Percentiles rank a stretch among this genome's conserved stretches.
phyloP scores from a whole-genome alignment of 129 eudicot species.

The Calendula officinalis region DNA sequence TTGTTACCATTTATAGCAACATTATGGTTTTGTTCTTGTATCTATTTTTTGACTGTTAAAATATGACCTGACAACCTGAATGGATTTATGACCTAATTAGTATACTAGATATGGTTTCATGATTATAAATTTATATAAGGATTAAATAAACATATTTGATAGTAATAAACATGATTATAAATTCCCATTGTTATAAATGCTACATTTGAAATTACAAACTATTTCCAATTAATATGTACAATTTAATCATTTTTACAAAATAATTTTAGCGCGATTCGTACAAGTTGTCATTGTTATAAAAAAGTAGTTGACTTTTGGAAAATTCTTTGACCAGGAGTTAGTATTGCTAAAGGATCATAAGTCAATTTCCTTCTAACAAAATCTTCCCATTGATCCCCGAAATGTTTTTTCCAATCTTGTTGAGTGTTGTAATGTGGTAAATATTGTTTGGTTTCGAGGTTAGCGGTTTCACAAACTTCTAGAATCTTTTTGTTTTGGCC shows the following conservation, averaged over 20 bases:
- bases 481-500: slow-evolving; percentile 63
- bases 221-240: slow-evolving; percentile 22
- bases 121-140: no score
- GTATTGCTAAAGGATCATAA: slow-evolving; percentile 81
- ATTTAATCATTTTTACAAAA: slow-evolving; percentile 4
- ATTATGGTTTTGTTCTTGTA: not conserved
- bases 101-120: no score
- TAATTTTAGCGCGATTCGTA: not conserved
- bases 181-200: not conserved
- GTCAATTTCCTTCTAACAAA: slow-evolving; percentile 58
- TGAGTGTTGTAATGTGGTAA: slow-evolving; percentile 74
- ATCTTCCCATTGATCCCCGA: slow-evolving; percentile 70
- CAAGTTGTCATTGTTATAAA: slow-evolving; percentile 23
- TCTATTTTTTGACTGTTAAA: not conserved
- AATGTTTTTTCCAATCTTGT: slow-evolving; percentile 80
- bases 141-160: no score
- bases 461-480: slow-evolving; percentile 45
- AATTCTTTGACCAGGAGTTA: slow-evolving; percentile 93
- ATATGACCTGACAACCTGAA: no score
- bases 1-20: not conserved
- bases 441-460: slow-evolving; percentile 75
- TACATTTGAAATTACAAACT: not conserved
- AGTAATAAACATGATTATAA: no score
- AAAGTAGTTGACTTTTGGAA: slow-evolving; percentile 48
- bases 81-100: no score